Evolutionary conservation across 208 protist genomes (phyloP), one percentile per base, ranked within the genome.

Genomic region (Acanthamoeba lenticulata): DNA sequence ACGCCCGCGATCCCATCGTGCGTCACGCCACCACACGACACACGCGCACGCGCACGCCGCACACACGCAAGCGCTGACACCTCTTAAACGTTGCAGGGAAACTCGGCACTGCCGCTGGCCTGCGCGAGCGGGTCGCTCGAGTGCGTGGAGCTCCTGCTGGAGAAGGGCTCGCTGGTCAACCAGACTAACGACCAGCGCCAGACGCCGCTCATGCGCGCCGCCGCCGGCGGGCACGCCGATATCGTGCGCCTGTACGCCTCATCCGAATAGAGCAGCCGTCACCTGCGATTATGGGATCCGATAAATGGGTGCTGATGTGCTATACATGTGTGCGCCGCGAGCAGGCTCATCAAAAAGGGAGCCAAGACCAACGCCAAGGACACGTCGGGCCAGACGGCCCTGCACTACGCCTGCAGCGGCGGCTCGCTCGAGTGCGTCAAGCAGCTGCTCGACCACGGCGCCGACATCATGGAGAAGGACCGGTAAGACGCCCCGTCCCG

Each of bases 351-450:
- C 34, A 44, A 81, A 21, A 74, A 81, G 29, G 55, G 89, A 15
- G 65, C 89, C 60, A 81, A 93, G n/a, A 38, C 47, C 32, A 81
- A 74, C 69, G 42, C 42, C 36, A 74, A 93, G 44, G 89, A 93
- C 67, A 81, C 62, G 6, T 38, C 55, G 19, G 44, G 65, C 1
- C 89, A 93, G 67, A 93, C 89, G 29, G 89, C 89, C 1, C 36
- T 93, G 24, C 89, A 93, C 47, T 81, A 83, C 47, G 89, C 89
- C 4, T 74, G 55, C 40, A 44, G 38, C 17, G 89, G 42, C 24
- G 89, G 89, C 21, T 93, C 89, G 29, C 44, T 81, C 15, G 89
- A 93, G 40, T 74, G 55, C 47, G 42, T 93, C 27, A 81, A 83
- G 89, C 45, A 67, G 45, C 47, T 93, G 32, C 49, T 74, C 7